Evolutionary conservation across 805 yeast genomes (phyloP).

Genomic region (Zygosaccharomyces siamensis): DNA sequence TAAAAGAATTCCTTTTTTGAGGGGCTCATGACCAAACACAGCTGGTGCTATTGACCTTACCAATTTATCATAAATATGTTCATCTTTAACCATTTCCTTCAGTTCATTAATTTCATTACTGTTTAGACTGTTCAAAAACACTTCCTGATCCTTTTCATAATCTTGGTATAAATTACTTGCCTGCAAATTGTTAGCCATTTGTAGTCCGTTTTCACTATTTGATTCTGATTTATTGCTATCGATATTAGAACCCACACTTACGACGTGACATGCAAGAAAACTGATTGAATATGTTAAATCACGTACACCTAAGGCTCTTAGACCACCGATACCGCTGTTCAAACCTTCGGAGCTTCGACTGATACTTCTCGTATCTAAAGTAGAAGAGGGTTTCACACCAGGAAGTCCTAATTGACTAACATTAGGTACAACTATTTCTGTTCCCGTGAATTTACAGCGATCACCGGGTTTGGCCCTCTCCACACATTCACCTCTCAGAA

Average conservation of each 20-base stretch:
- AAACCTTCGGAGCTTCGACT: conserved; percentile 54
- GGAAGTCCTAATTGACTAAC: conserved; percentile 91
- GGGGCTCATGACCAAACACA: conserved; percentile 90
- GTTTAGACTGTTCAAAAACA: conserved; percentile 69
- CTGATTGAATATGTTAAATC: conserved; percentile 90
- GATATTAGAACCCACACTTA: conserved; percentile 45
- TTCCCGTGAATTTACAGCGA: conserved; percentile 87
- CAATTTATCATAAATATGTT: conserved; percentile 74
- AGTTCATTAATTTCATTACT: conserved; percentile 80
- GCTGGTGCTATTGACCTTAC: conserved; percentile 93
- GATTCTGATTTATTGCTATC: conserved; percentile 10
- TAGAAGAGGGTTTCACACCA: conserved; percentile 83
- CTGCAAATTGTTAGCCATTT: conserved; percentile 27
- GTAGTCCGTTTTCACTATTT: conserved; percentile 20
- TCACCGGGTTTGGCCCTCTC: conserved; percentile 98
- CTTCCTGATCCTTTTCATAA: conserved; percentile 72
- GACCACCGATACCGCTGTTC: conserved; percentile 82
- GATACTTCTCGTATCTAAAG: conserved; percentile 55
- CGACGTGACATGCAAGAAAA: conserved; percentile 85
- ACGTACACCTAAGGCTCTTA: conserved; percentile 86
- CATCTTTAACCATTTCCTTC: conserved; percentile 85
- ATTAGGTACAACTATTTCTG: conserved; percentile 93
- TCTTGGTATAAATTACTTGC: conserved; percentile 31
- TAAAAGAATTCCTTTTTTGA: conserved; percentile 84
- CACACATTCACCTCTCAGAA: conserved; percentile 87